Percentiles rank a stretch among this genome's conserved stretches.
These are phyloP conservation scores for Boletus barrowsii DNA, from an alignment of 768 basidiomycete species.

Conservation along the genomic window DNA sequence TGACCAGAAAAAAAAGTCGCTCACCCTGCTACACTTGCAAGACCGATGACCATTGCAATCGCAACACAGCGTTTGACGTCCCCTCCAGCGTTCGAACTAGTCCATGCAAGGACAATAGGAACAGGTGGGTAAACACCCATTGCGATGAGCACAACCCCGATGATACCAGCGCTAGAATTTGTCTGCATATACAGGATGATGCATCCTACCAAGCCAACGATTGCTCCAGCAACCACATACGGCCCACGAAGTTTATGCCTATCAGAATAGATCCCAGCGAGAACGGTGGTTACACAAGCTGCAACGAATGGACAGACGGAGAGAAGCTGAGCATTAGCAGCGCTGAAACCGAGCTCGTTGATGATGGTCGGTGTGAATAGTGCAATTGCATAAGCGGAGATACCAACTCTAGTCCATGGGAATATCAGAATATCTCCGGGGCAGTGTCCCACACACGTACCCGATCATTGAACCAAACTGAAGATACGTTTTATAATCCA, in stretches of 20 bases:
- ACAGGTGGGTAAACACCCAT: not conserved
- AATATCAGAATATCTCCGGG: not conserved
- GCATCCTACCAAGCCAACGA: not conserved
- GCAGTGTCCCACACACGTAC: not conserved
- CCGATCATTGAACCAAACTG: not conserved
- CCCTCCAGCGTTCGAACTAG: not conserved
- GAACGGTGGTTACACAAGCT: not conserved
- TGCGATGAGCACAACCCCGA: not conserved
- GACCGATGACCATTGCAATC: not conserved
- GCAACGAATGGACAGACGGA: not conserved
- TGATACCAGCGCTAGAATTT: not conserved
- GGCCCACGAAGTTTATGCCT: not conserved
- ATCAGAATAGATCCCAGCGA: not conserved
- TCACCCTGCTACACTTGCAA: not conserved
- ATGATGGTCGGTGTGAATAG: not conserved
- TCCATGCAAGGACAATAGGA: not conserved
- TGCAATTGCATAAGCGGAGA: not conserved
- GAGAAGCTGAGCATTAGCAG: not conserved
- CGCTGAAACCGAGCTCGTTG: not conserved
- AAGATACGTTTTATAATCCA: not conserved
- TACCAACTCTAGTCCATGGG: not conserved
- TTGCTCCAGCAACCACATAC: not conserved
- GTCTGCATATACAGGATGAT: not conserved
- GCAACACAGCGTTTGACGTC: not conserved
- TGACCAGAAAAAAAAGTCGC: not conserved